Evolutionary conservation across 2,329 filamentous ascomycete genomes (phyloP).

Genomic region (Myriosclerotinia duriaeana): DNA sequence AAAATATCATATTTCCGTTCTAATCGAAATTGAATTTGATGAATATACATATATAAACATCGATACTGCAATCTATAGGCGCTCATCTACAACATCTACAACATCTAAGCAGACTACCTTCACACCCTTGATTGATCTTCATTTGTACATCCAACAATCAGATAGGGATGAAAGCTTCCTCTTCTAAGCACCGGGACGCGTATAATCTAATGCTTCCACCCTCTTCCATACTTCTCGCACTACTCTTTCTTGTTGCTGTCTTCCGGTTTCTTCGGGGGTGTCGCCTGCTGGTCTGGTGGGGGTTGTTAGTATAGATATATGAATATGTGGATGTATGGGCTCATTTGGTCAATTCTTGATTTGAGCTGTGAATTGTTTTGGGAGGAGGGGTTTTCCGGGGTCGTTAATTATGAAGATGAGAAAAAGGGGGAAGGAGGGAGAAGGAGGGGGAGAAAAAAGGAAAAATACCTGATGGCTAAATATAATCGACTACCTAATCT

Average conservation of each 20-base stretch:
- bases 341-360: too few relatives aligned
- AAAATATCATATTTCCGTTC: background rate
- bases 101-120: background rate
- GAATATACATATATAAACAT: background rate
- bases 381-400: background rate
- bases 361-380: background rate
- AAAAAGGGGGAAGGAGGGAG: too few relatives aligned
- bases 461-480: slow-evolving; percentile 58
- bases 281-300: slow-evolving; percentile 55
- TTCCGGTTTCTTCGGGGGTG: slow-evolving; percentile 59
- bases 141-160: background rate
- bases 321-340: too few relatives aligned
- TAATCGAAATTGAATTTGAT: background rate
- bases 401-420: background rate
- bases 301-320: background rate
- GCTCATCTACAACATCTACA: background rate
- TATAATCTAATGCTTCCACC: slow-evolving; percentile 65
- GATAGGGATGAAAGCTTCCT: background rate
- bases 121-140: background rate
- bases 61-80: background rate
- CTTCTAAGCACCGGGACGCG: slow-evolving; percentile 55
- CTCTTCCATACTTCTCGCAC: slow-evolving; percentile 72
- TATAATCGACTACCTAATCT: slow-evolving; percentile 68
- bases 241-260: slow-evolving; percentile 66
- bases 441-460: too few relatives aligned